Evolutionary conservation across 2,329 filamentous ascomycete genomes (phyloP), one percentile per base, ranked within the genome.

Genomic region (Colletotrichum coccodes): DNA sequence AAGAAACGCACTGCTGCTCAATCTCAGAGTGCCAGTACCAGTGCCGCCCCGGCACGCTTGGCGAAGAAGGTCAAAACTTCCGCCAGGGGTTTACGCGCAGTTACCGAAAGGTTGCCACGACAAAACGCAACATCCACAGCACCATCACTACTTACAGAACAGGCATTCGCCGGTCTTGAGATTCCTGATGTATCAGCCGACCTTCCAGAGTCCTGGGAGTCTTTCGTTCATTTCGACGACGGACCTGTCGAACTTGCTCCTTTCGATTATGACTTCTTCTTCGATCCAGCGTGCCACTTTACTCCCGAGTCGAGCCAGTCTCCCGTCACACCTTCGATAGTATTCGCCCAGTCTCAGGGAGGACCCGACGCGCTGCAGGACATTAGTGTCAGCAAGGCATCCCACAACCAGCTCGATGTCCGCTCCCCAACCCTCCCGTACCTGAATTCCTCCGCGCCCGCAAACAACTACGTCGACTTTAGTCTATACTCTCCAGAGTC

Each of bases 401-500:
- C 38, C 16, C 30, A 26, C 23, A 49, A 61, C 12, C 28, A 66
- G 12, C 21, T 50, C 28, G 36, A 32, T 14, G 28, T n/a, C 4
- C 38, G 38, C 21, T 26, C 56, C 1, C 71, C 75, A 16, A 65
- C 70, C 21, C 78, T 85, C 21, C 83, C 83, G 9, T 86, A 85
- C 73, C 77, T 85, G 65, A 78, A 78, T 68, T 74, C 77, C 4
- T 76, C 76, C 61, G 69, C 72, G 26, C 75, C 79, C 69, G 75
- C 75, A 68, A 79, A 77, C 73, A 79, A 85, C 76, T 88, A 88
- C 73, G 77, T 82, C 72, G 86, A 88, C 79, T 89, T 89, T 79
- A 85, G 83, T 73, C 82, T 88, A 18, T 89, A 83, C 79, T 88
- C 86, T 57, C 86, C 86, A 3, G 76, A 78, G 26, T 82, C 84